phyloP scores from a whole-genome alignment of 2,329 filamentous ascomycete genomes.

The Cordyceps farinosa region DNA sequence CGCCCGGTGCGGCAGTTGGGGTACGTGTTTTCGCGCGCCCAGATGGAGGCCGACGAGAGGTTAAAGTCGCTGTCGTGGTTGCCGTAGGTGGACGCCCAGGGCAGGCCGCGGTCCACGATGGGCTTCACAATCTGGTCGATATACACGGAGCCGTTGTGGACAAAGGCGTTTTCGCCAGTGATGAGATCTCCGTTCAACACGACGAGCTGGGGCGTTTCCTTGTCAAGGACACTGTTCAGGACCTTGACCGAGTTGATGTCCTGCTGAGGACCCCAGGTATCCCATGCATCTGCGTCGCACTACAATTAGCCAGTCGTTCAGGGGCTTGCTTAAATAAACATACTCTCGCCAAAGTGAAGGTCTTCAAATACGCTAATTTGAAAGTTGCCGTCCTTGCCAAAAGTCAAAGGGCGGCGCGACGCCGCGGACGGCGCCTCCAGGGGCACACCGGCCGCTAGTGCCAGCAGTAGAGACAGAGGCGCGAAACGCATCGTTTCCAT shows the following conservation, averaged over 20 bases:
- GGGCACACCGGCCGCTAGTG: slow-evolving; percentile 1
- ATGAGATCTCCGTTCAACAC: slow-evolving; percentile 63
- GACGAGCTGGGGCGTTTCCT: slow-evolving; percentile 13
- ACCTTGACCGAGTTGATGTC: slow-evolving; percentile 35
- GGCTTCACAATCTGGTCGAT: slow-evolving; percentile 58
- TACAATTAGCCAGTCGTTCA: not conserved
- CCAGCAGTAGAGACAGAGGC: not conserved
- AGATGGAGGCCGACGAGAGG: slow-evolving; percentile 45
- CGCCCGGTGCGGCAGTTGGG: slow-evolving; percentile 36
- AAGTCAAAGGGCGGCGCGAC: slow-evolving; percentile 36
- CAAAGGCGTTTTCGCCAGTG: slow-evolving; percentile 60
- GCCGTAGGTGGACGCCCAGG: slow-evolving; percentile 67
- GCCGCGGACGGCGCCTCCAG: slow-evolving; percentile 44
- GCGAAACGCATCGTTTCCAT: not conserved
- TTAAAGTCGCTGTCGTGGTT: slow-evolving; percentile 66
- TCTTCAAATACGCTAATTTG: slow-evolving; percentile 22
- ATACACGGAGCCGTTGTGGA: slow-evolving; percentile 52
- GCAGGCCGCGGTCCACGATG: slow-evolving; percentile 50
- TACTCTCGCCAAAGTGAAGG: slow-evolving; percentile 23
- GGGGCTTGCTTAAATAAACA: not conserved
- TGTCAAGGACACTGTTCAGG: slow-evolving; percentile 33
- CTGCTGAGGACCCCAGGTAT: slow-evolving; percentile 36
- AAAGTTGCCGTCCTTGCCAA: slow-evolving; percentile 20
- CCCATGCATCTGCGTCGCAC: slow-evolving; percentile 24
- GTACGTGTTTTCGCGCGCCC: slow-evolving; percentile 39